phyloP scores from a whole-genome alignment of 2,329 filamentous ascomycete genomes.

The Hypoxylon sp. region DNA sequence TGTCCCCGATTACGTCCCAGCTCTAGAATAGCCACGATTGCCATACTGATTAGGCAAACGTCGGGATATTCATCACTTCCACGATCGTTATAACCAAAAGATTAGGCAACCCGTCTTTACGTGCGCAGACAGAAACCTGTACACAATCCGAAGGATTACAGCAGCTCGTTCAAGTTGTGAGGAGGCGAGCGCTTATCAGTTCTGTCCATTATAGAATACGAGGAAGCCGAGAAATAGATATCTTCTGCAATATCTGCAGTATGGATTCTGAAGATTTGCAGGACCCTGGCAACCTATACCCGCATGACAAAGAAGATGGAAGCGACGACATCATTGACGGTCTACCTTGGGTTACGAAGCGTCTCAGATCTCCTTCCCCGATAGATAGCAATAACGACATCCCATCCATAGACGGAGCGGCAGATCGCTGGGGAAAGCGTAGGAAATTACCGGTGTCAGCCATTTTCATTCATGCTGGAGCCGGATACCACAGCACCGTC shows the following conservation, averaged over 20 bases:
- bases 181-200: conserved; percentile 31
- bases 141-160: conserved; percentile 12
- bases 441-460: conserved; percentile 63
- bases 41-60: conserved; percentile 7
- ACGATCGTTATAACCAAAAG: conserved; percentile 4
- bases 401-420: conserved; percentile 57
- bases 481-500: conserved; percentile 89
- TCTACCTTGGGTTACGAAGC: conserved; percentile 22
- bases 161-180: conserved; percentile 14
- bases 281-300: conserved; percentile 1
- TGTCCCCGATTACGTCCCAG: neutral
- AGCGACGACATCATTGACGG: conserved; percentile 29
- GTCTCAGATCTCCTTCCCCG: conserved; percentile 10
- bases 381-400: conserved; percentile 14
- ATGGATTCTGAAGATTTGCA: conserved; percentile 25
- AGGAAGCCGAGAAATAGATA: conserved; percentile 7
- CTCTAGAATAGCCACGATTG: neutral
- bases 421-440: conserved; percentile 59
- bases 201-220: conserved; percentile 33
- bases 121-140: conserved; percentile 18
- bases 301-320: conserved; percentile 14
- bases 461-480: conserved; percentile 96
- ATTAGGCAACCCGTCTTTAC: conserved; percentile 14
- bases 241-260: neutral
- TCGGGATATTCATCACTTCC: neutral